phyloP scores from a whole-genome alignment of 805 yeast species.

The Maudiozyma barnettii region DNA sequence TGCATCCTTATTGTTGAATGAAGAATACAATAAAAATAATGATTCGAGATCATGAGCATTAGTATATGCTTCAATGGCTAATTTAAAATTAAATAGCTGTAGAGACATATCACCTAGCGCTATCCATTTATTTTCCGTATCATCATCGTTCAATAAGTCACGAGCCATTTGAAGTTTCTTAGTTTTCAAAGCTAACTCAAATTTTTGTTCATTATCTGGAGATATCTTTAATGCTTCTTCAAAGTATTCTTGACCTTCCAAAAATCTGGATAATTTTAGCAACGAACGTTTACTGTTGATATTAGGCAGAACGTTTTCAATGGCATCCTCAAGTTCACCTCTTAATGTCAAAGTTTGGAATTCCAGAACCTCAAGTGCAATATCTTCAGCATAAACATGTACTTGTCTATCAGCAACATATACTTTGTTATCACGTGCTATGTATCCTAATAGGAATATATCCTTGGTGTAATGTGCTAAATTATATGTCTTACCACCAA shows the following conservation, averaged over 20 bases:
- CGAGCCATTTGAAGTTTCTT: conserved; percentile 63
- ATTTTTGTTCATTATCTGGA: conserved; percentile 82
- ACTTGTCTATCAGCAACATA: conserved; percentile 88
- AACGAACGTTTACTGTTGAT: conserved; percentile 53
- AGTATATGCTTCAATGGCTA: conserved; percentile 73
- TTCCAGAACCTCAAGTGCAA: conserved; percentile 81
- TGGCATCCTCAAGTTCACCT: conserved; percentile 84
- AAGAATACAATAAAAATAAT: conserved; percentile 69
- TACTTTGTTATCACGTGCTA: conserved; percentile 81
- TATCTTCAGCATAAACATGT: conserved; percentile 68
- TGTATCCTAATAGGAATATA: conserved; percentile 78
- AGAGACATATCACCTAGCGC: conserved; percentile 82
- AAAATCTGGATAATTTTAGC: conserved; percentile 77
- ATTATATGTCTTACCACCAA: conserved; percentile 88
- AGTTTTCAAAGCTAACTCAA: conserved; percentile 79
- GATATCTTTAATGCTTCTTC: conserved; percentile 78
- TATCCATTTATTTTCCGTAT: conserved; percentile 74
- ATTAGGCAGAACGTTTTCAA: conserved; percentile 45
- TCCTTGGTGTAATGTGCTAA: conserved; percentile 87
- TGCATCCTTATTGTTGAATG: conserved; percentile 59
- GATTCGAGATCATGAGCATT: conserved; percentile 77
- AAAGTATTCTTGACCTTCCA: conserved; percentile 84
- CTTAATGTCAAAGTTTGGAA: conserved; percentile 92
- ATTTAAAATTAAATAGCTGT: conserved; percentile 62
- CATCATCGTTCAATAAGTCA: conserved; percentile 47